Conservation (phyloP, 2,329 filamentous ascomycete genomes). For the Arthrobotrys entomopaga region DNA sequence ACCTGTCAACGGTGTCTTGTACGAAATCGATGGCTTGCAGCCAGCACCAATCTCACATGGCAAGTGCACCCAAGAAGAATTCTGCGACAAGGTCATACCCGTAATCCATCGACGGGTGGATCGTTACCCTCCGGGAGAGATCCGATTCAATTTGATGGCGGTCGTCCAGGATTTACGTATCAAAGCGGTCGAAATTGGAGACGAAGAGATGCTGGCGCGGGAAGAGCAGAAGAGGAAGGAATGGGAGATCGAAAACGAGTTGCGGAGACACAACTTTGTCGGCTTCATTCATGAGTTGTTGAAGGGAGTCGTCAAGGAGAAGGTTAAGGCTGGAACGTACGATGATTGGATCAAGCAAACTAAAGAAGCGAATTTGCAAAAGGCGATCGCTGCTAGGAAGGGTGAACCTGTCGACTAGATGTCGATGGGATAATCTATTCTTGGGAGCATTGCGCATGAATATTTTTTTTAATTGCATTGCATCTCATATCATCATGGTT, state of each 20-base stretch:
- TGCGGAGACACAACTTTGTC: slow-evolving; percentile 93
- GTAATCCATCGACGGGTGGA: slow-evolving; percentile 85
- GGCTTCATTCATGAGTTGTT: slow-evolving; percentile 91
- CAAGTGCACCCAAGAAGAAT: slow-evolving; percentile 73
- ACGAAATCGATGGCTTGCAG: slow-evolving; percentile 95
- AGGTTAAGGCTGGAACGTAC: slow-evolving; percentile 75
- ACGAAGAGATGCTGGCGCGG: slow-evolving; percentile 77
- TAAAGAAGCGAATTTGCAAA: slow-evolving; percentile 63
- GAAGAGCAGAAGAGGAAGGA: slow-evolving; percentile 85
- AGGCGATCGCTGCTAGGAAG: slow-evolving; percentile 64
- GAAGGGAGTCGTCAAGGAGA: slow-evolving; percentile 81
- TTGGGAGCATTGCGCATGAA: not conserved
- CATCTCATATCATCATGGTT: not conserved
- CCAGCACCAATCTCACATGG: slow-evolving; percentile 92
- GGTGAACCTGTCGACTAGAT: slow-evolving; percentile 52
- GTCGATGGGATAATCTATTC: slow-evolving; percentile 7
- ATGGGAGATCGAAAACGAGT: slow-evolving; percentile 95
- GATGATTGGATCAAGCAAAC: slow-evolving; percentile 77
- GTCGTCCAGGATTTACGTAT: slow-evolving; percentile 86
- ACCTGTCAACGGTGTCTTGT: slow-evolving; percentile 78
- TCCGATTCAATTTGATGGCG: slow-evolving; percentile 93
- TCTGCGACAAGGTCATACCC: slow-evolving; percentile 83
- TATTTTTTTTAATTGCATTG: not conserved
- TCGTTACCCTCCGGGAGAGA: slow-evolving; percentile 86
- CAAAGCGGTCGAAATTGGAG: slow-evolving; percentile 81